Base-by-base conservation (phyloP, 768 basidiomycete species). In the Panellus pusillus region DNA sequence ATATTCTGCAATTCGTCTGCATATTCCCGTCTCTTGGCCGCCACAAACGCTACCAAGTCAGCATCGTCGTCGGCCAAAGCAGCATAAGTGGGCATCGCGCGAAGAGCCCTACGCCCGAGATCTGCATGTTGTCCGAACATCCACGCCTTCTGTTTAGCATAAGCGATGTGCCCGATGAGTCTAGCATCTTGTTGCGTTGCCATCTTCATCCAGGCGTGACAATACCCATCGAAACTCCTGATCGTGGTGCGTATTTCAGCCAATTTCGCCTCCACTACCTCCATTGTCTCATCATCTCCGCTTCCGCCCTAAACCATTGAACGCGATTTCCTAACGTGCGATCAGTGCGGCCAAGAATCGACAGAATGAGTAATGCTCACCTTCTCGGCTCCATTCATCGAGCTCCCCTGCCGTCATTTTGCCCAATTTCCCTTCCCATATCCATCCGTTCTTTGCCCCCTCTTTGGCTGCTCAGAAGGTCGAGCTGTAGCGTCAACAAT, bases 261-360 rank as follows among this genome's bases (percentile, higher is more conserved):
- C 17, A 45, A n/a, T n/a, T 29, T 39, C 13, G 15, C 24, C 44
- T 52, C 50, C 11, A 19, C 28, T 27, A 44, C 38, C n/a, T 52
- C 50, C n/a, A 24, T 36, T 35, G 36, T 15, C 50, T 42, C 24
- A 24, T 12, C 50, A 52, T 52, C 17, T 54, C 52, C 6, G 52
- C 52, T 18, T 54, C 45, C 0, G 52, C 52, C 1, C 52, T 39
- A 6, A 42, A 52, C 50, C 51, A 52, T n/a, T 52, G 51, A 8
- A 52, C 32, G 4, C 28, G 38, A 31, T 52, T 35, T 6, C 44
- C 51, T 52, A 4, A 17, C n/a, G n/a, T n/a, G n/a, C 24, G 19
- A 36, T 15, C n/a, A 18, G 14, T 5, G 9, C n/a, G n/a, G n/a
- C n/a, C n/a, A n/a, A n/a, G n/a, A n/a, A n/a, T n/a, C n/a, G n/a